Percentiles rank a stretch among this genome's conserved stretches.
Conservation (phyloP, 768 basidiomycete species). For the Royoungia palumana region DNA sequence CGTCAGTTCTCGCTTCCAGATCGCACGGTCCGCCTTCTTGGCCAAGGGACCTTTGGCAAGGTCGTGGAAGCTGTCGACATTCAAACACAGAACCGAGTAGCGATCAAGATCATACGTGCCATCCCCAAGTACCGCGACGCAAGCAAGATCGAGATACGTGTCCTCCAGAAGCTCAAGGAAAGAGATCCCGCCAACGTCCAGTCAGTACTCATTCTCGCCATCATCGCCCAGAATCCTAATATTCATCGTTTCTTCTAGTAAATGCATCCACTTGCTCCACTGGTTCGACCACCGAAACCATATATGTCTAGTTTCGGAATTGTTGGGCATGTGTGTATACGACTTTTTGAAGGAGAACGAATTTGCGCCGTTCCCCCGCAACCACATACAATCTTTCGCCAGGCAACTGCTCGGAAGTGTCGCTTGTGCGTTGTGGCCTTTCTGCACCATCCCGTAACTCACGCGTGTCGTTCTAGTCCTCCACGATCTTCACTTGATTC, state of each 20-base stretch:
- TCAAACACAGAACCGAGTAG: constrained; percentile 71
- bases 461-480: constrained; percentile 54
- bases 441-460: neutral
- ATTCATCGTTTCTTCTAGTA: constrained; percentile 46
- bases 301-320: constrained; percentile 93
- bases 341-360: constrained; percentile 99
- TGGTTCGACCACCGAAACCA: constrained; percentile 98
- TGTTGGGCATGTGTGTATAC: constrained; percentile 96
- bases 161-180: constrained; percentile 86
- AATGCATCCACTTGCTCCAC: constrained; percentile 94
- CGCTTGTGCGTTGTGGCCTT: constrained; percentile 64
- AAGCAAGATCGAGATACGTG: constrained; percentile 95
- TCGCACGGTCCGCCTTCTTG: constrained; percentile 85
- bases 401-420: constrained; percentile 88
- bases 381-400: constrained; percentile 96
- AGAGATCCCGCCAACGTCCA: constrained; percentile 84
- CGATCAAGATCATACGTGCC: constrained; percentile 98
- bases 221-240: constrained; percentile 20
- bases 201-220: constrained; percentile 47
- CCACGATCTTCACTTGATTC: constrained; percentile 86
- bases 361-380: constrained; percentile 93
- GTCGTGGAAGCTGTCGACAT: constrained; percentile 92
- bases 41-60: constrained; percentile 98
- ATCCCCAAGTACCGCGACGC: constrained; percentile 99
- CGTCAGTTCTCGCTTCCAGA: constrained; percentile 47